Evolutionary conservation across 495 filamentous ascomycete species (phyloP).

Genomic region (Aspergillus indologenus): DNA sequence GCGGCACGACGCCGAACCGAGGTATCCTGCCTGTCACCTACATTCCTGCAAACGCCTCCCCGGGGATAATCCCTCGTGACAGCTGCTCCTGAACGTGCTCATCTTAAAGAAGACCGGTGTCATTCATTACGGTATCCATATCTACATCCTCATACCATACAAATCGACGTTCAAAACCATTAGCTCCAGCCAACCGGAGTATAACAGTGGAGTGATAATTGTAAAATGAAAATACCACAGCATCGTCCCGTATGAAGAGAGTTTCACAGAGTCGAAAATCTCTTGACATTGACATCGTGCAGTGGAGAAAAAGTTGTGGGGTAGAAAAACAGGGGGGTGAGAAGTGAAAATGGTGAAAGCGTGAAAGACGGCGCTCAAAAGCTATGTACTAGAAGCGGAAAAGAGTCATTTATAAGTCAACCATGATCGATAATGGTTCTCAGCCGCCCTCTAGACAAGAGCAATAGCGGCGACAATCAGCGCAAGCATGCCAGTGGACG

Average conservation of each 20-base stretch:
- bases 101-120: conserved; percentile 5
- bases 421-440: background rate
- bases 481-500: conserved; percentile 40
- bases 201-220: conserved; percentile 11
- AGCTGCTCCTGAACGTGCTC: background rate
- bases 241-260: background rate
- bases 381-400: conserved; percentile 10
- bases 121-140: conserved; percentile 24
- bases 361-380: conserved; percentile 9
- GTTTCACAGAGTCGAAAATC: background rate
- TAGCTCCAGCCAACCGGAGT: conserved; percentile 4
- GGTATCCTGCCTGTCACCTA: background rate
- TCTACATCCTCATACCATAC: conserved; percentile 26
- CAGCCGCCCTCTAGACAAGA: conserved; percentile 28
- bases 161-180: conserved; percentile 12
- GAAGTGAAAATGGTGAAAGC: conserved; percentile 9
- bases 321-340: conserved; percentile 1
- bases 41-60: background rate
- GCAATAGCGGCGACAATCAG: conserved; percentile 33
- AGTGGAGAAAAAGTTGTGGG: background rate
- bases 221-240: background rate
- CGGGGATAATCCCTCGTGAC: background rate
- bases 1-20: background rate
- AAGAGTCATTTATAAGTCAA: conserved; percentile 1
- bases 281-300: background rate